Evolutionary conservation across 768 basidiomycete species (phyloP), one percentile per base, ranked within the genome.

Genomic region (Asterophora lycoperdoides): DNA sequence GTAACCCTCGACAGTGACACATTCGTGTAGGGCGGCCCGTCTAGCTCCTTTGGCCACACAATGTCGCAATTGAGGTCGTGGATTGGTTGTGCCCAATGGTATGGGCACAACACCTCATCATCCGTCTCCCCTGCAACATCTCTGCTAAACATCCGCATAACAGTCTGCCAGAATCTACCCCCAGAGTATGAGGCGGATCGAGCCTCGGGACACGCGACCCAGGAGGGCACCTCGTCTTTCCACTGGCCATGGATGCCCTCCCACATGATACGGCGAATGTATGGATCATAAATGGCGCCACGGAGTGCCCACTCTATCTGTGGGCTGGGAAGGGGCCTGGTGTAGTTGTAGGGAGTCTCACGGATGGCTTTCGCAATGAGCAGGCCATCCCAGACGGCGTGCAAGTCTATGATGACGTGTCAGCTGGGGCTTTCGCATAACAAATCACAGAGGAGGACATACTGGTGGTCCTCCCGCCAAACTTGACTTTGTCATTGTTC

Each of bases 281-380:
- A 90, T 0, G 89, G 77, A 67, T 93, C 89, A 65, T 93, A 95
- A 59, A 92, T 93, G 4, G 87, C 79, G 3, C 84, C 89, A 15
- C 80, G 79, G 10, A 96, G 76, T 9, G 78, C 64, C 20, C 60
- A 62, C 58, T 93, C 91, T 43, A 93, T 75, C 41, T 78, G 74
- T 4, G 73, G 71, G 54, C 79, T 76, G 4, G 90, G 84, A 0
- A 95, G 70, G 1, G 88, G 90, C 0, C 53, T 65, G 2, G 86
- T 79, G 62, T 99, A 98, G 66, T 97, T 95, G 17, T 51, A 44
- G 0, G 83, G 77, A 0, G 88, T 75, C 26, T 78, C 77, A 29
- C 92, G 83, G 48, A 98, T 75, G 15, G 83, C 80, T 65, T 93
- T 85, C 4, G 91, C 83, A 58, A 96, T 83, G 45, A 99, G 77